Percentiles rank a stretch among this genome's conserved stretches.
Conservation (phyloP, 2,329 filamentous ascomycete genomes). For the Coniochaeta pulveracea region DNA sequence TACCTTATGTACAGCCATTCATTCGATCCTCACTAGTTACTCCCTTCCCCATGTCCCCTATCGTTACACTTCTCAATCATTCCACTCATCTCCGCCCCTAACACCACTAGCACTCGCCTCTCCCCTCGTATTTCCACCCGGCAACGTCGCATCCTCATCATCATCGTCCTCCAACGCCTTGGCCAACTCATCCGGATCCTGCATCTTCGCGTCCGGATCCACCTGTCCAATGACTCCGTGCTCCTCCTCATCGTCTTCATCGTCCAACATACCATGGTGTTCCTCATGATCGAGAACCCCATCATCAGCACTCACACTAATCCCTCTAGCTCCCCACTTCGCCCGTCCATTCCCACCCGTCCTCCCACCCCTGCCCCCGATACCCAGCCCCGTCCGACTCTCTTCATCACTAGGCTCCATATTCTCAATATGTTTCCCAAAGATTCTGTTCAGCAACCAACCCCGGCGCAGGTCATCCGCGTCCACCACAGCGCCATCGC, state of each 20-base stretch:
- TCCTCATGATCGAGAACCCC: conserved; percentile 40
- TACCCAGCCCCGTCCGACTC: conserved; percentile 35
- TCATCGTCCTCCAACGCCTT: conserved; percentile 45
- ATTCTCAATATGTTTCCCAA: conserved; percentile 48
- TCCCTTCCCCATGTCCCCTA: too few species aligned
- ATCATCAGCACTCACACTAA: conserved; percentile 56
- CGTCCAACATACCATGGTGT: conserved; percentile 21
- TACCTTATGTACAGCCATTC: too few species aligned
- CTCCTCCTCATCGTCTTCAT: conserved; percentile 30
- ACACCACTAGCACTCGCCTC: conserved; percentile 24
- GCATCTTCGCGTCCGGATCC: conserved; percentile 55
- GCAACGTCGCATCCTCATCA: conserved; percentile 36
- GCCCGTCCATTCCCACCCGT: conserved; percentile 24
- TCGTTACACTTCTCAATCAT: too few species aligned
- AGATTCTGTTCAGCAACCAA: conserved; percentile 71
- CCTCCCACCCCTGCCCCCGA: conserved; percentile 14
- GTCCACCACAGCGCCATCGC: conserved; percentile 79
- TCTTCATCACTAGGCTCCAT: conserved; percentile 51
- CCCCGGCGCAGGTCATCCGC: conserved; percentile 77
- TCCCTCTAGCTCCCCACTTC: conserved; percentile 54
- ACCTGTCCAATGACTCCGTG: conserved; percentile 28
- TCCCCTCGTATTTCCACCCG: conserved; percentile 12
- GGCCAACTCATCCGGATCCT: conserved; percentile 54
- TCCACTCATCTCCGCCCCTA: conserved; percentile 35
- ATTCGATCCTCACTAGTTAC: too few species aligned